phyloP scores from a whole-genome alignment of 768 basidiomycete genomes.

The Hydnomerulius pinastri region DNA sequence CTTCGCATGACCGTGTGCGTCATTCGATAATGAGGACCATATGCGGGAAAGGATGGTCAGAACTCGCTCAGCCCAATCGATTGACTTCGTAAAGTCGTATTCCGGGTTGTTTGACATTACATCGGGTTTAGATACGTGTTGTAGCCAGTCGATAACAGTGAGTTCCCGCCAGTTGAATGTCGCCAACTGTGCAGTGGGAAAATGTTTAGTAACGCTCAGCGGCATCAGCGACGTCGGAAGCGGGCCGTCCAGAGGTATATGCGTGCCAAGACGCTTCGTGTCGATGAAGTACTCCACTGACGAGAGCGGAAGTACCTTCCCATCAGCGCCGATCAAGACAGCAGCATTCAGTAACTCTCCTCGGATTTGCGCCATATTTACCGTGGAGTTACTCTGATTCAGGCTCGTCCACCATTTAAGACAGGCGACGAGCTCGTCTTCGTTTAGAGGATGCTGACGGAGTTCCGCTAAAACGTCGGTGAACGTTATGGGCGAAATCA shows the following conservation, averaged over 20 bases:
- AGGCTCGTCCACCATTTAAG: conserved; percentile 81
- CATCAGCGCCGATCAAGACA: conserved; percentile 51
- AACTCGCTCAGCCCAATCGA: conserved; percentile 81
- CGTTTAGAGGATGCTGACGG: conserved; percentile 62
- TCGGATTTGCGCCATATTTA: conserved; percentile 48
- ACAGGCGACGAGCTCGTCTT: conserved; percentile 78
- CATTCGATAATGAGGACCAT: conserved; percentile 65
- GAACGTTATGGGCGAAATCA: conserved; percentile 77
- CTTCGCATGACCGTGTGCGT: conserved; percentile 44
- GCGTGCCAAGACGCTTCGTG: conserved; percentile 49
- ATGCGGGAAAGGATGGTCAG: conserved; percentile 63
- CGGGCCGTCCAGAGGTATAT: conserved; percentile 76
- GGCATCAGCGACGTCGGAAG: conserved; percentile 78
- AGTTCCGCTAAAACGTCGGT: conserved; percentile 83
- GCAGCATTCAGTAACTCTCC: conserved; percentile 71
- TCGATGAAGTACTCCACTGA: conserved; percentile 74
- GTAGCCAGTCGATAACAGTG: conserved; percentile 73
- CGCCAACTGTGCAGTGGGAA: conserved; percentile 52
- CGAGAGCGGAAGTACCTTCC: conserved; percentile 68
- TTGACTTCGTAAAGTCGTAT: conserved; percentile 64
- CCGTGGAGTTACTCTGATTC: conserved; percentile 34
- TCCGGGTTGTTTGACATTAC: conserved; percentile 45
- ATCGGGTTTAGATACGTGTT: conserved; percentile 54
- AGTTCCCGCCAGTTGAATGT: conserved; percentile 84
- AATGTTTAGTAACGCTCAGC: conserved; percentile 58